Evolutionary conservation across 2,329 filamentous ascomycete species (phyloP).

Genomic region (Ploettnerulaceae sp.): DNA sequence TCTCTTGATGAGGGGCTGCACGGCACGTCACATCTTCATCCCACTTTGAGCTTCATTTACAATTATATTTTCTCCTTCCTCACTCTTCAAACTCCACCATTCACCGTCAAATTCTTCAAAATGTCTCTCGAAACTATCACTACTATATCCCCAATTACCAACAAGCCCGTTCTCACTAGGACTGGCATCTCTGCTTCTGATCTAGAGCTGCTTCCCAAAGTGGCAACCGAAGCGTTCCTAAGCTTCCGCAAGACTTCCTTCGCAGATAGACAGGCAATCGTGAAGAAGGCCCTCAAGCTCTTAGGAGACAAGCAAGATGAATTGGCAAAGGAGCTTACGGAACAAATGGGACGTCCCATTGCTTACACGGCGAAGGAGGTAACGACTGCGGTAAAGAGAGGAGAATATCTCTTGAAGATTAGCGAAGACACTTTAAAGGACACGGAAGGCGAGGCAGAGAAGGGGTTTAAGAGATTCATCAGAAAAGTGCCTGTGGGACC

Average conservation of each 20-base stretch:
- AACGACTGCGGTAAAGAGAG: constrained; percentile 76
- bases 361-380: constrained; percentile 81
- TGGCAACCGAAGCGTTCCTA: constrained; percentile 69
- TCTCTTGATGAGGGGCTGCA: too few species aligned
- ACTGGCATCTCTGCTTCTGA: constrained; percentile 68
- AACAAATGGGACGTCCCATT: constrained; percentile 94
- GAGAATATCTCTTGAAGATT: constrained; percentile 80
- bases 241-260: constrained; percentile 72
- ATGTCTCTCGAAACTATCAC: constrained; percentile 63
- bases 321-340: constrained; percentile 77
- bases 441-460: constrained; percentile 75
- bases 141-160: constrained; percentile 88
- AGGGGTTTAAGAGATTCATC: constrained; percentile 87
- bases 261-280: constrained; percentile 70
- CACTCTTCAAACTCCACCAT: too few species aligned
- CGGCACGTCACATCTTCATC: constrained; percentile 9
- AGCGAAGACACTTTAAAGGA: constrained; percentile 74
- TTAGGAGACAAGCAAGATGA: constrained; percentile 70
- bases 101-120: constrained; percentile 14
- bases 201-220: constrained; percentile 64
- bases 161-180: constrained; percentile 75
- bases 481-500: constrained; percentile 84
- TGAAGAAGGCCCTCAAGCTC: constrained; percentile 71
- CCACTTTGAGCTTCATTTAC: constrained; percentile 9
- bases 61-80: not conserved